Base-by-base conservation (phyloP, 768 basidiomycete genomes). In the Boletus eberwhitei region DNA sequence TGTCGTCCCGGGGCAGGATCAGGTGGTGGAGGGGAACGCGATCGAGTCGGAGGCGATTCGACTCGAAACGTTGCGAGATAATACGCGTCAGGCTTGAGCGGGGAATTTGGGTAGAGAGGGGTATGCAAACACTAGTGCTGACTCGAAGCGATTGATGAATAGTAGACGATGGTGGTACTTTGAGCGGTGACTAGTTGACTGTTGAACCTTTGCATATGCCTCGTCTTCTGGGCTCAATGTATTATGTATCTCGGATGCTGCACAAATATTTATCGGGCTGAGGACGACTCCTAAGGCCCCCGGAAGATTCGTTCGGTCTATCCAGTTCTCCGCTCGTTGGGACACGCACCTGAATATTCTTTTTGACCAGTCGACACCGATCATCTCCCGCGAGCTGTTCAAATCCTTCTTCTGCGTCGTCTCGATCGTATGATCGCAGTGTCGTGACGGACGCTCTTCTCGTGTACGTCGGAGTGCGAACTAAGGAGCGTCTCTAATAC, bases 391-490 rank as follows among this genome's bases (percentile, higher is more conserved):
- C 11, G 12, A 32, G 31, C 9, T 12, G 11, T 11, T 2, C 11
- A 12, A 32, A 32, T 54, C 53, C 51, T 64, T 56, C 11, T 55
- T 64, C 36, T 70, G 68, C 11, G 64, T 63, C 29, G 77, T 72
- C 42, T 77, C 71, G 38, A 84, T 51, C 4, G 3, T 80, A 77
- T 63, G 78, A 17, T 77, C 3, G 80, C 56, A 85, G 76, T 31
- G 73, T 64, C 3, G 85, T 61, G 34, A 69, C 70, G 16, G 21
- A 91, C 57, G 4, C 67, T 63, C 12, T 83, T 71, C 39, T 72
- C 71, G 36, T 64, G 50, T 2, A 78, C 62, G 0, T 65, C 63
- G 0, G 66, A 57, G 48, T 77, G 70, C 2, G 69, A 62, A 0
- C 53, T 59, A 22, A 80, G 74, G 41, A 80, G 69, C 1, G 70